A percentile compares a stretch with the other conserved stretches of the same genome.
Evolutionary conservation across 495 filamentous ascomycete species (phyloP).

Genomic region (Penicillium robsamsonii): DNA sequence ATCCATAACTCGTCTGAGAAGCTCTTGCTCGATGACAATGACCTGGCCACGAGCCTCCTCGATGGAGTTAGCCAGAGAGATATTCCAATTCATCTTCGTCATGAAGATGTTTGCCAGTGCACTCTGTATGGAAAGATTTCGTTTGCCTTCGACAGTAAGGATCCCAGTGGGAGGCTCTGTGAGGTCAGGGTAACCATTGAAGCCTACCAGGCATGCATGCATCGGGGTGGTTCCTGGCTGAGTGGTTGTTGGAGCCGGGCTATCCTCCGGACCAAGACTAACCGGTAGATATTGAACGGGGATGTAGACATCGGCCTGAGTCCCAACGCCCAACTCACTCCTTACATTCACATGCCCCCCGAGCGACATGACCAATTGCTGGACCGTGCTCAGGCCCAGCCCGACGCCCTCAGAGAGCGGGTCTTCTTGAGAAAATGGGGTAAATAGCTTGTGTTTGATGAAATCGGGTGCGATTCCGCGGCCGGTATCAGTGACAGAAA

Average conservation of each 20-base stretch:
- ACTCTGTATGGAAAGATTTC: constrained; percentile 36
- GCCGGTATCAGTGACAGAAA: constrained; percentile 64
- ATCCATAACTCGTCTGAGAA: constrained; percentile 13
- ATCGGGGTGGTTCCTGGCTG: background rate
- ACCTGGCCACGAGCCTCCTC: constrained; percentile 30
- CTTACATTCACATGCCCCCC: constrained; percentile 58
- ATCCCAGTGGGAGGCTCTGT: constrained; percentile 27
- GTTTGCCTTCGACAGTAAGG: constrained; percentile 30
- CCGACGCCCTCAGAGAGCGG: constrained; percentile 63
- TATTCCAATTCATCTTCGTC: constrained; percentile 28
- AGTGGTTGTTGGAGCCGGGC: constrained; percentile 42
- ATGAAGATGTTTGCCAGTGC: constrained; percentile 32
- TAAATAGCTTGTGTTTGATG: constrained; percentile 61
- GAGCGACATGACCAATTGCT: constrained; percentile 59
- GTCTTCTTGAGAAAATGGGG: constrained; percentile 71
- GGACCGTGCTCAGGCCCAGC: constrained; percentile 66
- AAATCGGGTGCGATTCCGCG: constrained; percentile 66
- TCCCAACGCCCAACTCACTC: constrained; percentile 56
- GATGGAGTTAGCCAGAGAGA: constrained; percentile 32
- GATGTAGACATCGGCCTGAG: constrained; percentile 55
- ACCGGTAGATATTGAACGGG: constrained; percentile 36
- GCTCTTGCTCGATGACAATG: constrained; percentile 31
- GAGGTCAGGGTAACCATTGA: constrained; percentile 32
- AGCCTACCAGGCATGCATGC: constrained; percentile 30
- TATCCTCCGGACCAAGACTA: constrained; percentile 63